phyloP scores from a whole-genome alignment of 257 asterid genomes.

The Petunia secreta region DNA sequence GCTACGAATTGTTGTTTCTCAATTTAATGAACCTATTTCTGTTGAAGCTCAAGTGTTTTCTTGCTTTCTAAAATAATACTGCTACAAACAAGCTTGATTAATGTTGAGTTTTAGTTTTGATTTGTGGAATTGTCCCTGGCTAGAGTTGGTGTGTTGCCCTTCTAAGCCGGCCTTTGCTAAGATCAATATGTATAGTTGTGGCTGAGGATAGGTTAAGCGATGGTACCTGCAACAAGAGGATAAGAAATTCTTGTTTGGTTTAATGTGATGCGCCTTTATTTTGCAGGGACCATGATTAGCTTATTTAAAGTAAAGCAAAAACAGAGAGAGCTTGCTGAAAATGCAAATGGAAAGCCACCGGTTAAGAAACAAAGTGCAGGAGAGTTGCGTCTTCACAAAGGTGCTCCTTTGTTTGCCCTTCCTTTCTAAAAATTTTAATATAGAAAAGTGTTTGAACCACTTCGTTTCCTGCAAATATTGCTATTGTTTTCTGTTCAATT shows the following conservation, averaged over 20 bases:
- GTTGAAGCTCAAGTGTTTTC: neutral
- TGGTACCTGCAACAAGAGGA: neutral
- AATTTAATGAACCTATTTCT: neutral
- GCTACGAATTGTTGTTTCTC: neutral
- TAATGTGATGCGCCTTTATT: neutral
- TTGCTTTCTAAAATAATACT: neutral
- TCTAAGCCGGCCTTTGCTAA: neutral
- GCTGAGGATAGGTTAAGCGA: neutral
- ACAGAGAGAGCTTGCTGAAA: slow-evolving; percentile 38
- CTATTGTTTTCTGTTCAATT: neutral
- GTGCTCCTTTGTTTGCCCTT: slow-evolving; percentile 14
- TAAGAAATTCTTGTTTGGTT: neutral
- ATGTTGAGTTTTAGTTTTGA: neutral
- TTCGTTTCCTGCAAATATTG: neutral
- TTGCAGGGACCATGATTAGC: slow-evolving; percentile 28
- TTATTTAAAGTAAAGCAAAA: slow-evolving; percentile 31
- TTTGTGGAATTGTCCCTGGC: neutral
- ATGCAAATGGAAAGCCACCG: slow-evolving; percentile 22
- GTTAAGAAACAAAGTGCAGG: slow-evolving; percentile 37
- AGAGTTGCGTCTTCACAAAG: slow-evolving; percentile 40
- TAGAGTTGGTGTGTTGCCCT: neutral
- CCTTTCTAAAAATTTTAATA: neutral
- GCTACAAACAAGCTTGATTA: neutral
- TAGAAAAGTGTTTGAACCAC: neutral
- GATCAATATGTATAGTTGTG: neutral